Conservation (phyloP, 495 filamentous ascomycete species). For the Aspergillus sclerotiicarbonarius region DNA sequence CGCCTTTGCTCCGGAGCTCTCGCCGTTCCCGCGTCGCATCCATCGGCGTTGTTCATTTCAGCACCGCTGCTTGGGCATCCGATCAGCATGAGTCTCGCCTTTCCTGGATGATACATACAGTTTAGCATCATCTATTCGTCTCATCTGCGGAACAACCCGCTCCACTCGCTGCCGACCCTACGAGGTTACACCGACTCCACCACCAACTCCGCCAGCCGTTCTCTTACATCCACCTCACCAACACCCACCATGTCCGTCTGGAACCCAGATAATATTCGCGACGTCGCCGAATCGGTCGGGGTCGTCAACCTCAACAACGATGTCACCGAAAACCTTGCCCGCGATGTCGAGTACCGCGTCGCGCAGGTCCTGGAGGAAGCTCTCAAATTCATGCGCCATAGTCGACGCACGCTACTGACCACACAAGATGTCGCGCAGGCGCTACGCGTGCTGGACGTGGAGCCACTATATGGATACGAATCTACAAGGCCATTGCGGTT, state of each 20-base stretch:
- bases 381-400: constrained; percentile 90
- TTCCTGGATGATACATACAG: neutral
- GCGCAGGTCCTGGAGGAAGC: constrained; percentile 90
- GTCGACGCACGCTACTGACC: constrained; percentile 74
- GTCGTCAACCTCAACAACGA: constrained; percentile 77
- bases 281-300: constrained; percentile 93
- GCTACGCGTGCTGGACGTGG: constrained; percentile 80
- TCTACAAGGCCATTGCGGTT: constrained; percentile 81
- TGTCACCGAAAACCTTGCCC: constrained; percentile 75
- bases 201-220: neutral
- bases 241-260: constrained; percentile 62
- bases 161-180: no score
- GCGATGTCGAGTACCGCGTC: constrained; percentile 93
- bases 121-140: neutral
- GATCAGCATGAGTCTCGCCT: constrained; percentile 11
- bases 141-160: neutral
- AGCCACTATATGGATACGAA: constrained; percentile 95
- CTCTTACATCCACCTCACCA: neutral
- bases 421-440: constrained; percentile 86
- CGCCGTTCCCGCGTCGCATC: neutral
- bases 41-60: neutral
- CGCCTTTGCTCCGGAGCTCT: neutral
- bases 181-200: neutral
- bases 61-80: neutral
- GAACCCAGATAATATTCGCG: constrained; percentile 93